These are phyloP conservation scores for Arxiozyma bovina DNA, from an alignment of 1,139 yeast genomes.

Conservation along the genomic window DNA sequence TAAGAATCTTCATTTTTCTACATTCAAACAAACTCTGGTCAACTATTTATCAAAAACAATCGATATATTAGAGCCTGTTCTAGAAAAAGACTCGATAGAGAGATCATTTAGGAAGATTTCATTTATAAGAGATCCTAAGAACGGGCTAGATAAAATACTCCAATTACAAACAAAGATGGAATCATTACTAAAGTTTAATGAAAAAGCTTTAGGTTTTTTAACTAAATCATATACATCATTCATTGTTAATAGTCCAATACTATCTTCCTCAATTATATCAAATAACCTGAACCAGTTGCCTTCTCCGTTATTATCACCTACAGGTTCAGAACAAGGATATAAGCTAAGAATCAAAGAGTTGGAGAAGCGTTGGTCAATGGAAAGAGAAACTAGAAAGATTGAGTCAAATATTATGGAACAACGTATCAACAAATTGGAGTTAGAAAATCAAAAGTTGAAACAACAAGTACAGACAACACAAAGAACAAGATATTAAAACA, in stretches of 20 bases:
- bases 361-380: constrained; percentile 57
- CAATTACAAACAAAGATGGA: constrained; percentile 33
- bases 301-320: background rate
- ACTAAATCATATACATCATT: constrained; percentile 45
- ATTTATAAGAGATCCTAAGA: background rate
- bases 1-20: background rate
- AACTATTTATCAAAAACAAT: constrained; percentile 38
- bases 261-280: background rate
- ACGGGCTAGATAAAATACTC: background rate
- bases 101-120: constrained; percentile 48
- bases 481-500: background rate
- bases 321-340: background rate
- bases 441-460: constrained; percentile 42
- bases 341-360: constrained; percentile 49
- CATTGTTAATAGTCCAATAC: background rate
- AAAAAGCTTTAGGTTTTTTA: constrained; percentile 50
- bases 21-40: constrained; percentile 23
- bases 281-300: background rate
- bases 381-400: constrained; percentile 57
- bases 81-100: constrained; percentile 49
- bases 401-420: constrained; percentile 49
- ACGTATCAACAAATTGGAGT: constrained; percentile 46
- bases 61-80: constrained; percentile 43
- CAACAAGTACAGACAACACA: constrained; percentile 20
- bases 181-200: constrained; percentile 48